Conservation (phyloP, 306 rosid species). For the Cucumis hystrix region DNA sequence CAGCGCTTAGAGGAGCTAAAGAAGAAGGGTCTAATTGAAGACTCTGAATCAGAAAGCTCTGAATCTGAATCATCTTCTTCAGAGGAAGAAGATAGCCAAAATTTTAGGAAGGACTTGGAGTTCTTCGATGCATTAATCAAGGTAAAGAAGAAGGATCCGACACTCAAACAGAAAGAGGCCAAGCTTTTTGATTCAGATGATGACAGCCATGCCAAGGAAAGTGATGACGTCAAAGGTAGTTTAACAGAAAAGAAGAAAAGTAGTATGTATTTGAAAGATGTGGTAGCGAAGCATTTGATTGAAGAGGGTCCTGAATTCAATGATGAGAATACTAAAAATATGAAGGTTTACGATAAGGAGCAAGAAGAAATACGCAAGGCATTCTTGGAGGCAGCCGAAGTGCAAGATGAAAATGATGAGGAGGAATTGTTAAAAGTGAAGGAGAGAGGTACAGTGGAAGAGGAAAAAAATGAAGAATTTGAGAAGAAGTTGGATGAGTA, state of each 20-base stretch:
- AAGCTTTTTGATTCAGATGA: slow-evolving; percentile 39
- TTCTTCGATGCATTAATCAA: slow-evolving; percentile 56
- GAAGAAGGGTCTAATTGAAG: slow-evolving; percentile 49
- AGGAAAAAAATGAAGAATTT: slow-evolving; percentile 21
- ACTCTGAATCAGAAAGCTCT: slow-evolving; percentile 26
- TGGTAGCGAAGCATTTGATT: slow-evolving; percentile 49
- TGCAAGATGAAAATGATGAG: slow-evolving; percentile 29
- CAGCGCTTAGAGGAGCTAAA: slow-evolving; percentile 63
- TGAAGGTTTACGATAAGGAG: slow-evolving; percentile 41
- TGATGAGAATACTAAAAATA: slow-evolving; percentile 6
- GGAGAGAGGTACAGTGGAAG: slow-evolving; percentile 17
- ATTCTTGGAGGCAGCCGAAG: slow-evolving; percentile 41
- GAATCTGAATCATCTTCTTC: slow-evolving; percentile 25
- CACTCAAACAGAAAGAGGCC: slow-evolving; percentile 42
- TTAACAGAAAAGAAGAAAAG: slow-evolving; percentile 19
- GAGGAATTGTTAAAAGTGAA: slow-evolving; percentile 38
- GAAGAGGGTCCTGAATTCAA: slow-evolving; percentile 56
- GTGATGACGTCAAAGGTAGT: slow-evolving; percentile 4
- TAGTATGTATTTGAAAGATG: slow-evolving; percentile 56
- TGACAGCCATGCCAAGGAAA: slow-evolving; percentile 17
- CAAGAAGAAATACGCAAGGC: slow-evolving; percentile 53
- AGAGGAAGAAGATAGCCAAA: slow-evolving; percentile 13
- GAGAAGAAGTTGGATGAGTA: slow-evolving; percentile 51
- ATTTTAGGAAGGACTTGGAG: slow-evolving; percentile 16
- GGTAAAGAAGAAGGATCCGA: slow-evolving; percentile 61